A percentile compares a stretch with the other conserved stretches of the same genome.
Conservation (phyloP, 1,284 basidiomycete species). For the Peniophora sp. region DNA sequence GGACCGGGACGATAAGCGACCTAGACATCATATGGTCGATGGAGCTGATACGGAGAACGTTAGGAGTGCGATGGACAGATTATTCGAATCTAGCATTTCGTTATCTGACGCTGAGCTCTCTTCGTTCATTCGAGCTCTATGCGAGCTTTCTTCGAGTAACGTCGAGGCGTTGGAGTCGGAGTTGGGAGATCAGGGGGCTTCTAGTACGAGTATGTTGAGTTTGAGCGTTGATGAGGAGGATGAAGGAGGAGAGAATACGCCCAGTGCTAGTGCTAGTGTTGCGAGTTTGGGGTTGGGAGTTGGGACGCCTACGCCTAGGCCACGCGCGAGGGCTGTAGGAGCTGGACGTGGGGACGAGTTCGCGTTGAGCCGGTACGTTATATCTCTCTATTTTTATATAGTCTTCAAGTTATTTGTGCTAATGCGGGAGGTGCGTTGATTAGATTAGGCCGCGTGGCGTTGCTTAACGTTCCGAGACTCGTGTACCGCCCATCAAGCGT, state of each 20-base stretch:
- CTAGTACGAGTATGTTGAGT: background rate
- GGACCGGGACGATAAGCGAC: too few relatives aligned
- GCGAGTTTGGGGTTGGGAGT: too few relatives aligned
- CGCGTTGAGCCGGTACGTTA: too few relatives aligned
- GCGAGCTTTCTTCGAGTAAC: conserved; percentile 84
- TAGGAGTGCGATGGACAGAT: conserved; percentile 61
- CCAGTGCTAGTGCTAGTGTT: too few relatives aligned
- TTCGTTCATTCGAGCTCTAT: conserved; percentile 77
- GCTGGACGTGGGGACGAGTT: too few relatives aligned
- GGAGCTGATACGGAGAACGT: conserved; percentile 75
- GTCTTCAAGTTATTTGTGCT: too few relatives aligned
- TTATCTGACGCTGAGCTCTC: conserved; percentile 80
- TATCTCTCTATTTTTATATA: too few relatives aligned
- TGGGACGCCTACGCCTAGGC: too few relatives aligned
- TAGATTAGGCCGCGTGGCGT: conserved; percentile 74
- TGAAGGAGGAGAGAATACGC: too few relatives aligned
- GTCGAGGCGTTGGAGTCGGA: conserved; percentile 40
- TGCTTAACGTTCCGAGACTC: conserved; percentile 81
- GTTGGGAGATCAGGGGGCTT: conserved; percentile 3
- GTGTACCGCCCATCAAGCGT: conserved; percentile 71
- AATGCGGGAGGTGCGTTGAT: too few relatives aligned
- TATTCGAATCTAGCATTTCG: conserved; percentile 81
- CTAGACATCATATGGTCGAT: conserved; percentile 53
- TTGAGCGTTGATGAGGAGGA: background rate
- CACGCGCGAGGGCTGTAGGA: too few relatives aligned